Conservation (phyloP, 345 rosid genomes). For the Ceriops zippeliana region DNA sequence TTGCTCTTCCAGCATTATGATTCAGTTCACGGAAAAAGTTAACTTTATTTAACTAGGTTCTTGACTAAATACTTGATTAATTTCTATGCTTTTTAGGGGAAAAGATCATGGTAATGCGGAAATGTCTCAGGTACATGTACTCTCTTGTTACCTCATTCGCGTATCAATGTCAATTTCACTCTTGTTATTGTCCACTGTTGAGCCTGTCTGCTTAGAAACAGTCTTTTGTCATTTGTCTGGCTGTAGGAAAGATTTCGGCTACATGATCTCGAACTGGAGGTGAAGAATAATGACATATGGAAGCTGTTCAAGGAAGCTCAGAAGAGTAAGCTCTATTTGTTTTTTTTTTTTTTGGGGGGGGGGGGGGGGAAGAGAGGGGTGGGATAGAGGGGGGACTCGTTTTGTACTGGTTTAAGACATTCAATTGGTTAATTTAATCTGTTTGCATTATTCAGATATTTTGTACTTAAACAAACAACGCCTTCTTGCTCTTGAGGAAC, state of each 20-base stretch:
- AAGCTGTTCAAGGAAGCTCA: slow-evolving; percentile 70
- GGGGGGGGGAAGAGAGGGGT: no score
- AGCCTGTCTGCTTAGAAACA: not conserved
- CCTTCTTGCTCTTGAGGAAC: slow-evolving; percentile 56
- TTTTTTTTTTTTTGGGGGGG: not conserved
- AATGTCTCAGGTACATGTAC: slow-evolving; percentile 52
- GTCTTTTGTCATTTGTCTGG: slow-evolving; percentile 12
- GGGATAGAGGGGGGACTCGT: no score
- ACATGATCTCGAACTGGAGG: slow-evolving; percentile 31
- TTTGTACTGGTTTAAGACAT: not conserved
- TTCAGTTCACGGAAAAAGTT: not conserved
- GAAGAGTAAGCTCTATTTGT: slow-evolving; percentile 38
- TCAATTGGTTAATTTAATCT: not conserved
- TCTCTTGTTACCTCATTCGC: slow-evolving; percentile 2
- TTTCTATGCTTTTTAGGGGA: slow-evolving; percentile 29
- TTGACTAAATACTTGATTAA: not conserved
- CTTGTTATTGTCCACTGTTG: not conserved
- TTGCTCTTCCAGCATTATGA: not conserved
- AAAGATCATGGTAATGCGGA: slow-evolving; percentile 36
- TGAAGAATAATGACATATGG: slow-evolving; percentile 52
- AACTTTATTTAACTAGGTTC: not conserved
- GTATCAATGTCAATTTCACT: not conserved
- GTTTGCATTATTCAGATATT: slow-evolving; percentile 46
- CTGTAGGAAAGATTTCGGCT: slow-evolving; percentile 35
- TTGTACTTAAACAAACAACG: slow-evolving; percentile 65